Percentiles rank a stretch among this genome's conserved stretches.
phyloP scores from a whole-genome alignment of 169 alveolate genomes.

The Toxoplasma gondii region DNA sequence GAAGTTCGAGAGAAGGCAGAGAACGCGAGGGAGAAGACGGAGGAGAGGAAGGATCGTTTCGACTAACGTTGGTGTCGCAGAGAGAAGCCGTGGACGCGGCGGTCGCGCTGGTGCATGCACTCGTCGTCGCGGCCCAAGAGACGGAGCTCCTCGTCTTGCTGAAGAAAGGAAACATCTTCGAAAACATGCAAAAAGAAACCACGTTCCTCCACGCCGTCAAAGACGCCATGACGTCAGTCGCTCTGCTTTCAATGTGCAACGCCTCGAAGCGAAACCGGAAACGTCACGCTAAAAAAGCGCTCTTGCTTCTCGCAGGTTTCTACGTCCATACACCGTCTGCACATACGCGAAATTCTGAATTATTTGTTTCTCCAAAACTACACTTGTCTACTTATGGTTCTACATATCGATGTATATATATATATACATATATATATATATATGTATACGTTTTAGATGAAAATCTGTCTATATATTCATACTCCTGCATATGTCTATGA shows the following conservation, averaged over 20 bases:
- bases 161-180: background rate
- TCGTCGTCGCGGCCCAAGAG: background rate
- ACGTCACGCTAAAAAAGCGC: no score
- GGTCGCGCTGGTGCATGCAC: background rate
- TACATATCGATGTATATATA: background rate
- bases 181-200: background rate
- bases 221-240: slow-evolving; percentile 16
- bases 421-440: no score
- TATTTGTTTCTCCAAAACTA: no score
- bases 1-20: background rate
- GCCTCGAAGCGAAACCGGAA: no score
- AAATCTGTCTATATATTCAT: no score
- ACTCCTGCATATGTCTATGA: no score
- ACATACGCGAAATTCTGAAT: no score
- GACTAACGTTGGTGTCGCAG: background rate
- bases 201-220: slow-evolving; percentile 10
- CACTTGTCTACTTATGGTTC: background rate
- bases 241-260: no score
- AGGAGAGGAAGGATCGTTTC: background rate
- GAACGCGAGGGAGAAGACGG: background rate
- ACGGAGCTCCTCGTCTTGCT: background rate
- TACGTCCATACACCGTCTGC: no score
- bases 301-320: no score
- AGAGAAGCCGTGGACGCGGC: background rate
- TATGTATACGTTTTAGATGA: background rate